phyloP scores from a whole-genome alignment of 208 protist species.

The Polymyxa betae region DNA sequence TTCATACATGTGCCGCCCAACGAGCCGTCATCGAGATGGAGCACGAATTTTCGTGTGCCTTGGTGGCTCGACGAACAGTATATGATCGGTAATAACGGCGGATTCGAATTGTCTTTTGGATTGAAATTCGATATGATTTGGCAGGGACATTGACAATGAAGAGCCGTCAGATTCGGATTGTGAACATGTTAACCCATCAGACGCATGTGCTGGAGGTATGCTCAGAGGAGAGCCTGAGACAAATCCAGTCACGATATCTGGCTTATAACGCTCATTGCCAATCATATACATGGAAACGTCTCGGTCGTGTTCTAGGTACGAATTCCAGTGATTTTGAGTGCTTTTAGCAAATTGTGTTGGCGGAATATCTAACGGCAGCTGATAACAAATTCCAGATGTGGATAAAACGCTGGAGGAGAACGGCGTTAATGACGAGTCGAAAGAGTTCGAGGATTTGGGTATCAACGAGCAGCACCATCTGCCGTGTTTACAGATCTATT shows the following conservation, averaged over 20 bases:
- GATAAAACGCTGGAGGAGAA: constrained; percentile 65
- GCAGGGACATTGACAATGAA: constrained; percentile 63
- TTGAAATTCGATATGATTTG: neutral
- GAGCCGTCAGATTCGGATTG: constrained; percentile 54
- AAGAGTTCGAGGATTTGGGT: constrained; percentile 54
- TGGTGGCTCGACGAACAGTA: constrained; percentile 67
- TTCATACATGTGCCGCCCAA: constrained; percentile 65
- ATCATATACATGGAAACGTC: constrained; percentile 67
- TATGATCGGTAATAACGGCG: constrained; percentile 44
- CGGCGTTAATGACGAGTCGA: constrained; percentile 62
- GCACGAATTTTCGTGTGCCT: constrained; percentile 52
- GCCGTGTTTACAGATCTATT: constrained; percentile 67
- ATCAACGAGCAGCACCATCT: constrained; percentile 63
- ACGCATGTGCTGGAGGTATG: constrained; percentile 67
- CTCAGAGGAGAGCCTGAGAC: constrained; percentile 64
- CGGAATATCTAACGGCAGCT: neutral
- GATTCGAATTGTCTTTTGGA: neutral
- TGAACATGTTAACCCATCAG: constrained; percentile 67
- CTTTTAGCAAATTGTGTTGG: no score
- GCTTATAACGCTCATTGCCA: constrained; percentile 61
- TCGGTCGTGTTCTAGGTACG: constrained; percentile 18
- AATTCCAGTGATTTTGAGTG: neutral
- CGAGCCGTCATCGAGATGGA: constrained; percentile 54
- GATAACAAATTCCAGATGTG: constrained; percentile 56
- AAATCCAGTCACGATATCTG: constrained; percentile 65